These are phyloP conservation scores for Sistotremastrum suecicum DNA, from an alignment of 768 basidiomycete species.

Conservation along the genomic window DNA sequence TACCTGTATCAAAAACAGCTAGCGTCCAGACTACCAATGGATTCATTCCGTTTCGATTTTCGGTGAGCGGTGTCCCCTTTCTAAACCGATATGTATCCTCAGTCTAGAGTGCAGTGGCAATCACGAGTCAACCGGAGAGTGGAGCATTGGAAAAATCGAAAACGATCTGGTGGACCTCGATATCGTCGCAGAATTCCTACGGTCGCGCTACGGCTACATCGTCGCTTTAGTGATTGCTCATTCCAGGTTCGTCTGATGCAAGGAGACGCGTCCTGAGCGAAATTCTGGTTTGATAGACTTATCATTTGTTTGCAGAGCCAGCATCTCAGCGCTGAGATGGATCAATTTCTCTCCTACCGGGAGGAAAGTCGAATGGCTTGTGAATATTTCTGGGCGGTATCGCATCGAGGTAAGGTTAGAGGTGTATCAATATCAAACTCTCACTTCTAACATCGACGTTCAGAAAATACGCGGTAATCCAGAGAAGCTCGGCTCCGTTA, in stretches of 20 bases:
- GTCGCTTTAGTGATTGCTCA: constrained; percentile 64
- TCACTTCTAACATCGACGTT: no score
- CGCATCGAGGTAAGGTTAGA: constrained; percentile 68
- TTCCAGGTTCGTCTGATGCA: no score
- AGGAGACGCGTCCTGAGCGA: no score
- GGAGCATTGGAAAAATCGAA: constrained; percentile 42
- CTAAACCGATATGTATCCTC: neutral
- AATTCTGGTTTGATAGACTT: no score
- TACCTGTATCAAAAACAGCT: no score
- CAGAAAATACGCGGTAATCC: no score
- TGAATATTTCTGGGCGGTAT: constrained; percentile 71
- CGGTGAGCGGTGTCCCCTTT: neutral
- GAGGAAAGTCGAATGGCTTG: constrained; percentile 38
- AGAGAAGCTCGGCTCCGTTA: no score
- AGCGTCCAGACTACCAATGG: no score
- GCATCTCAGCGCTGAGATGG: constrained; percentile 54
- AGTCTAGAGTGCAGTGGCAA: constrained; percentile 40
- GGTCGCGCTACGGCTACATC: constrained; percentile 44
- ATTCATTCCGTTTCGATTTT: neutral
- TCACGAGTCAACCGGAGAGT: constrained; percentile 59
- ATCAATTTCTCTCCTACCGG: constrained; percentile 49
- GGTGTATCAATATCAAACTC: no score
- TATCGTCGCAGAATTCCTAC: constrained; percentile 49
- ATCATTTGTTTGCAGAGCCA: no score
- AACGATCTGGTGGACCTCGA: constrained; percentile 55